phyloP scores from a whole-genome alignment of 192 early-diverging fungal species.

The Chytriomyces hyalinus region DNA sequence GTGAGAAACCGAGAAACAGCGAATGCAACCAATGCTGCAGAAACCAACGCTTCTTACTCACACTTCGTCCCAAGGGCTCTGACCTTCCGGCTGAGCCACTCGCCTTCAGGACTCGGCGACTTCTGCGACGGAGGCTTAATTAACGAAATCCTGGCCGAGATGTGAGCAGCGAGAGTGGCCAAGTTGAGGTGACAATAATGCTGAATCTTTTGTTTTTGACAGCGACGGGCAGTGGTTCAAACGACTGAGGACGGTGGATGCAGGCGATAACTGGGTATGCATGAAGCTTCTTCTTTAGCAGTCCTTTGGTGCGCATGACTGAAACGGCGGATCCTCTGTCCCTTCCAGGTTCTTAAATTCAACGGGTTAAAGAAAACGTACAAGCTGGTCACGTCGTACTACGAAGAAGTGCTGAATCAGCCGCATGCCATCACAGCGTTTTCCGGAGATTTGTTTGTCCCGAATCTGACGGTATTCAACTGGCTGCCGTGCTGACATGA shows the following conservation, averaged over 20 bases:
- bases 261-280: constrained; percentile 83
- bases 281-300: too few species aligned
- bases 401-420: constrained; percentile 84
- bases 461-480: constrained; percentile 66
- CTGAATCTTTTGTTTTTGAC: not conserved
- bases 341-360: constrained; percentile 71
- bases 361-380: constrained; percentile 92
- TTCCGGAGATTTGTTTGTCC: constrained; percentile 52
- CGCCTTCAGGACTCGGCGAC: constrained; percentile 60
- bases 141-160: constrained; percentile 80
- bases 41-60: too few species aligned
- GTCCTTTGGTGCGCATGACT: too few species aligned
- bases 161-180: constrained; percentile 64
- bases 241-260: constrained; percentile 66
- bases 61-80: constrained; percentile 2
- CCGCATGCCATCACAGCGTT: constrained; percentile 46
- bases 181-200: too few species aligned
- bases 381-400: constrained; percentile 82
- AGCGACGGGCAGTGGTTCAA: constrained; percentile 96
- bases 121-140: constrained; percentile 80
- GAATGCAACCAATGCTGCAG: too few species aligned
- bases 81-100: constrained; percentile 6
- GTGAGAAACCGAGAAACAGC: too few species aligned
- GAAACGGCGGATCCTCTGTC: too few species aligned
- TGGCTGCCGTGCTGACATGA: too few species aligned